Conservation (phyloP, 345 rosid species). For the Punica granatum region DNA sequence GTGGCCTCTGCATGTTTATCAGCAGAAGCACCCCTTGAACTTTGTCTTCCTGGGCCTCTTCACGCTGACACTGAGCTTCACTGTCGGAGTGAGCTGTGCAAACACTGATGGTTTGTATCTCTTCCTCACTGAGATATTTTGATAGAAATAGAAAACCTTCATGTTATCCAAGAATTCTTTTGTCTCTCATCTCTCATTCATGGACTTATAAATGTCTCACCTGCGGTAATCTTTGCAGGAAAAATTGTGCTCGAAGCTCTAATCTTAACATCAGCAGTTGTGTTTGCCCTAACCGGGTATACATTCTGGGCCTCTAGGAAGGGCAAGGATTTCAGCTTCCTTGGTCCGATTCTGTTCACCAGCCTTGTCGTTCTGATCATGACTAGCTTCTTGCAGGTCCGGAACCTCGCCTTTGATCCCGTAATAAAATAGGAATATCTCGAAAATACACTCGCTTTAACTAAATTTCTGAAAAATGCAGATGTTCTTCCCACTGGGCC, state of each 20-base stretch:
- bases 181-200: background rate
- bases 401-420: background rate
- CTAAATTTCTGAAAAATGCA: slow-evolving; percentile 15
- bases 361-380: slow-evolving; percentile 63
- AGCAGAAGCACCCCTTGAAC: slow-evolving; percentile 86
- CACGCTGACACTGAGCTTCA: slow-evolving; percentile 66
- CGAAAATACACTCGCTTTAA: background rate
- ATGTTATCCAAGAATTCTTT: too few species aligned
- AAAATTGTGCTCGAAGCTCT: slow-evolving; percentile 90
- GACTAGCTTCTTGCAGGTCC: slow-evolving; percentile 78
- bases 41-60: slow-evolving; percentile 72
- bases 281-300: slow-evolving; percentile 65
- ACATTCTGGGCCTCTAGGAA: slow-evolving; percentile 99
- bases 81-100: slow-evolving; percentile 81
- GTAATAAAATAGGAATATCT: background rate
- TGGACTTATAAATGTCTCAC: background rate
- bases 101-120: slow-evolving; percentile 61
- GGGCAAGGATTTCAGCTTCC: slow-evolving; percentile 85
- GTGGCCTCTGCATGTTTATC: slow-evolving; percentile 85
- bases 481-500: slow-evolving; percentile 85
- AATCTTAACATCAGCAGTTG: slow-evolving; percentile 78
- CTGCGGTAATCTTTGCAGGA: slow-evolving; percentile 39
- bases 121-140: background rate
- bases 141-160: too few species aligned
- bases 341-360: slow-evolving; percentile 85